Evolutionary conservation across 129 eudicot genomes (phyloP).

Genomic region (Helianthus tuberosus): DNA sequence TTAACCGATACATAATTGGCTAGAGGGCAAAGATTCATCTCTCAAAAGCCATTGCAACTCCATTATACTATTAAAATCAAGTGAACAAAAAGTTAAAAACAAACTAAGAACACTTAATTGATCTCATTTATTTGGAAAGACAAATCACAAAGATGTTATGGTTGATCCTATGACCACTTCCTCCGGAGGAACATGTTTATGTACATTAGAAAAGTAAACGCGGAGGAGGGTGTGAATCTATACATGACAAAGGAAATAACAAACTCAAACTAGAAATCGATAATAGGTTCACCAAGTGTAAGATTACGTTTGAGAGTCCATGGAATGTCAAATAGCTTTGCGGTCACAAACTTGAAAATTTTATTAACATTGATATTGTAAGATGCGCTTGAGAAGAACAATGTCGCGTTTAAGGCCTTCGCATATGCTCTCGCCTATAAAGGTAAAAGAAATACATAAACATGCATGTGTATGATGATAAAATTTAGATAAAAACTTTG

Average conservation of each 20-base stretch:
- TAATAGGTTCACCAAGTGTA: constrained; percentile 85
- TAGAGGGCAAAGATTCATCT: no score
- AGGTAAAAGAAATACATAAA: neutral
- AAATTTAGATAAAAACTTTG: neutral
- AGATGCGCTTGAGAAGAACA: constrained; percentile 81
- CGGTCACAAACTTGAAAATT: constrained; percentile 78
- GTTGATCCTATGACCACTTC: constrained; percentile 32
- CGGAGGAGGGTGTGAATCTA: constrained; percentile 26
- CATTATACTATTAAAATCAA: constrained; percentile 5
- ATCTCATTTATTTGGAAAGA: neutral
- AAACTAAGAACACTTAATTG: neutral
- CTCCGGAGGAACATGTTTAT: constrained; percentile 26
- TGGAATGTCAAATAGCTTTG: constrained; percentile 78
- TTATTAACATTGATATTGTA: constrained; percentile 89
- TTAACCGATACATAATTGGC: no score
- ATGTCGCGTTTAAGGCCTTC: constrained; percentile 73
- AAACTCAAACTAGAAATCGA: constrained; percentile 51
- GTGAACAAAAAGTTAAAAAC: constrained; percentile 12
- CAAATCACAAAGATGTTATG: neutral
- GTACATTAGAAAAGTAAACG: constrained; percentile 15
- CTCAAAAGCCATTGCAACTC: no score
- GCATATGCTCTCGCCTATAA: constrained; percentile 77
- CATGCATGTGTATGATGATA: neutral
- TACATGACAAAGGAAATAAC: neutral
- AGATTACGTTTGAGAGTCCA: constrained; percentile 85